Evolutionary conservation across 768 basidiomycete genomes (phyloP).

Genomic region (Pleurotus sapidus): DNA sequence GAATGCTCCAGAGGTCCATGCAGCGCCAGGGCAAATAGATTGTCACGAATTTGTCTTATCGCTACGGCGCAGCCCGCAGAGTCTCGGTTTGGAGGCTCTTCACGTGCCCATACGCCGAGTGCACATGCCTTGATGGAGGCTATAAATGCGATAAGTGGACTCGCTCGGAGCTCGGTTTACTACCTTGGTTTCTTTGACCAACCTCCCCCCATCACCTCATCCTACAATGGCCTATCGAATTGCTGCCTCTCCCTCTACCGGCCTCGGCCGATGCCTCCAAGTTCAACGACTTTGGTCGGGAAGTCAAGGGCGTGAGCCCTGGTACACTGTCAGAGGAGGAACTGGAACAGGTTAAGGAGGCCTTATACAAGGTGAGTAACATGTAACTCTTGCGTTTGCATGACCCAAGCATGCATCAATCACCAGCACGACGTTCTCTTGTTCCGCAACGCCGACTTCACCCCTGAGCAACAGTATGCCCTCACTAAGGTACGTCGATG

Average conservation of each 20-base stretch:
- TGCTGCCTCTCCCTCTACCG: conserved; percentile 66
- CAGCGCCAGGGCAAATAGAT: no score
- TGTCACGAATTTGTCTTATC: conserved; percentile 11
- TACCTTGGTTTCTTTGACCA: background rate
- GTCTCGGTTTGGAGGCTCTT: background rate
- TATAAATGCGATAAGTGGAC: background rate
- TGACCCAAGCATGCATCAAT: background rate
- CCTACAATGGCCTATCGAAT: conserved; percentile 62
- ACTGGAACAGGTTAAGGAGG: conserved; percentile 64
- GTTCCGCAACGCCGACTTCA: conserved; percentile 65
- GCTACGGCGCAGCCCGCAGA: background rate
- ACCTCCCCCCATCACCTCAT: background rate
- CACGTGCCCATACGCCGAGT: background rate
- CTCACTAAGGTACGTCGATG: conserved; percentile 66
- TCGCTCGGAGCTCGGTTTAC: background rate
- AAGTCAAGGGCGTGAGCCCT: conserved; percentile 74
- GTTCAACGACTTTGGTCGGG: conserved; percentile 71
- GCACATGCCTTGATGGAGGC: background rate
- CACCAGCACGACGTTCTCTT: conserved; percentile 67
- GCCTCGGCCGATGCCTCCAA: conserved; percentile 64
- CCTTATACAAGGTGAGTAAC: conserved; percentile 69
- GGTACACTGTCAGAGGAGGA: conserved; percentile 55
- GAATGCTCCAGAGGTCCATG: no score
- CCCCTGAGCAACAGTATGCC: conserved; percentile 82
- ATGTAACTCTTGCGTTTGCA: background rate